Base-by-base conservation (phyloP, 345 rosid species). In the Microthlaspi erraticum region DNA sequence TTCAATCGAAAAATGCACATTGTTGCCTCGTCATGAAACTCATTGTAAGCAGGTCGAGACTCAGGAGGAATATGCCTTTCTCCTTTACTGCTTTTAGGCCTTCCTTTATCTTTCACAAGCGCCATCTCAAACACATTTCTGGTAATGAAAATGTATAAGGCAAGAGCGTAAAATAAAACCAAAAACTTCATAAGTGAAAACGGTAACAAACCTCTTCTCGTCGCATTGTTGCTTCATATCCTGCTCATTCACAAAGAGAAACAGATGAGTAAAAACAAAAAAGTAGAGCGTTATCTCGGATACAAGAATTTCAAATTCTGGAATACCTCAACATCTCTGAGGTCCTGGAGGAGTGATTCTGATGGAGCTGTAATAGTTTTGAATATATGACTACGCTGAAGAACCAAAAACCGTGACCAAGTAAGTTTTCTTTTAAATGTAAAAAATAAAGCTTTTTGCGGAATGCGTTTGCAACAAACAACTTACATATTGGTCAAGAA, bases 221-320 rank as follows among this genome's bases (percentile, higher is more conserved):
- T 95, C 94, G 19, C 99, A 95, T 69, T 90, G 99, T 62, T 86
- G 86, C 83, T 92, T 95, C 99, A 95, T 95, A 77, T 95, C 98
- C 99, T 95, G 90, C 73, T 81, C 38, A 56, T 54, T 12, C 48
- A 1, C 23, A 59, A 80, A 68, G 38, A 71, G 51, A 63, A 68
- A 70, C 38, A 6, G 23, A 36, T 61, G 9, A 63, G 54, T 20
- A 8, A 41, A 43, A 6, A 49, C 4, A 19, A 16, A 16, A 55
- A 32, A 32, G 34, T 7, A 69, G 23, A 72, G 68, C 49, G 26
- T 66, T 63, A n/a, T 10, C 44, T 37, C 11, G 36, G 32, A 55
- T 11, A 39, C 66, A 56, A 39, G 41, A 56, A 11, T 56, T 31
- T 46, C 0, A 63, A 62, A 29, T 23, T 1, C 20, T 48, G 32